A percentile compares a stretch with the other conserved stretches of the same genome.
Evolutionary conservation across 169 alveolate genomes (phyloP).

Genomic region (Cryptosporidium andersoni): DNA sequence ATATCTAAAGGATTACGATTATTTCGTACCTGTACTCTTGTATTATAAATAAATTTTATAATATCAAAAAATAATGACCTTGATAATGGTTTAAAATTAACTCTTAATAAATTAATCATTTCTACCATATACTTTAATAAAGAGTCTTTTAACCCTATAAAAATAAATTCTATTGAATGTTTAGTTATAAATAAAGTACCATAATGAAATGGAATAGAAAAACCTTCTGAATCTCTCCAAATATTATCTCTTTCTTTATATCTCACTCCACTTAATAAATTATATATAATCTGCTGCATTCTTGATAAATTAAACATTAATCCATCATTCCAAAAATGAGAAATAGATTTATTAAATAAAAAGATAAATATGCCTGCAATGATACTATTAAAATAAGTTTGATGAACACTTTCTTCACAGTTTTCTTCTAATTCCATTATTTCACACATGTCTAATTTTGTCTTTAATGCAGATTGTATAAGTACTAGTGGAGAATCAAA

Average conservation of each 20-base stretch:
- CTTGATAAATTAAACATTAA: too few species aligned
- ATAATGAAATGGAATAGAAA: constrained; percentile 52
- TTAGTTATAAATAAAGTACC: constrained; percentile 16
- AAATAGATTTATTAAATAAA: too few species aligned
- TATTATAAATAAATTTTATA: constrained; percentile 6
- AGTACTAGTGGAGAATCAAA: constrained; percentile 37
- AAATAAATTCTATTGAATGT: constrained; percentile 25
- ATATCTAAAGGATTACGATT: constrained; percentile 48
- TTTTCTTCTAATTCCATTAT: not conserved
- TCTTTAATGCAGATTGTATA: constrained; percentile 21
- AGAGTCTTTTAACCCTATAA: constrained; percentile 40
- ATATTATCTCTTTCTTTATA: not conserved
- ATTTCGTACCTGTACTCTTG: constrained; percentile 22
- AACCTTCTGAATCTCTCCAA: constrained; percentile 29
- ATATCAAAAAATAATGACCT: constrained; percentile 2
- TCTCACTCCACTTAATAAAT: not conserved
- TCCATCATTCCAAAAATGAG: too few species aligned
- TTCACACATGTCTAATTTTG: constrained; percentile 3
- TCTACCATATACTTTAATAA: not conserved
- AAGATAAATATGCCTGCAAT: too few species aligned
- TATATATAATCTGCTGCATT: not conserved
- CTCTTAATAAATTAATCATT: constrained; percentile 3
- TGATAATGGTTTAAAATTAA: constrained; percentile 29
- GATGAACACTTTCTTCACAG: too few species aligned
- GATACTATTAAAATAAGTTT: too few species aligned